These are phyloP conservation scores for Iris macrosiphon DNA, from an alignment of 106 monocot genomes.

Conservation along the genomic window DNA sequence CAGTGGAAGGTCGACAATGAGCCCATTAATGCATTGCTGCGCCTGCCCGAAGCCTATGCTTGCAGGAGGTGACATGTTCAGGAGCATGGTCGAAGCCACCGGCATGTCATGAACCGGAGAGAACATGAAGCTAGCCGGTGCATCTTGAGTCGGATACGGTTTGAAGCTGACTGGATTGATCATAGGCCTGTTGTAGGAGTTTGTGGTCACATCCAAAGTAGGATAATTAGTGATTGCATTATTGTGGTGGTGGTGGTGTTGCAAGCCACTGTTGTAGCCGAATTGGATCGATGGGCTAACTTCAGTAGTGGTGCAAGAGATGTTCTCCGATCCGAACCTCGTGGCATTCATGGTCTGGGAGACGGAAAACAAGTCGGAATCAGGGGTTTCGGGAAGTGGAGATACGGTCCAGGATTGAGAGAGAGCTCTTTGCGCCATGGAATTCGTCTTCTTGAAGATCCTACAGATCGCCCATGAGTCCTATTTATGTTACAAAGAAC, in stretches of 20 bases:
- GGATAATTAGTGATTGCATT: slow-evolving; percentile 4
- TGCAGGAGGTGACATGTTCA: slow-evolving; percentile 22
- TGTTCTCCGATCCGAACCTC: slow-evolving; percentile 12
- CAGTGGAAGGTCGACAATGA: slow-evolving; percentile 18
- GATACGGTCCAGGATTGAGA: slow-evolving; percentile 48
- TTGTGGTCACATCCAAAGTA: slow-evolving; percentile 8
- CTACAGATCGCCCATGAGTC: slow-evolving; percentile 68
- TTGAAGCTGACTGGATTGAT: slow-evolving; percentile 13
- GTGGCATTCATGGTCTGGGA: slow-evolving; percentile 11
- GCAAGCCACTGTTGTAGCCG: slow-evolving; percentile 15
- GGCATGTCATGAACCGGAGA: slow-evolving; percentile 3
- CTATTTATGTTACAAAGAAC: slow-evolving; percentile 11
- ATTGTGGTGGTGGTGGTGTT: slow-evolving; percentile 16
- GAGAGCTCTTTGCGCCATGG: slow-evolving; percentile 37
- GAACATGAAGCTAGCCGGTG: slow-evolving; percentile 15
- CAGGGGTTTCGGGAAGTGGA: slow-evolving; percentile 7
- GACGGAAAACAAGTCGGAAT: slow-evolving; percentile 14
- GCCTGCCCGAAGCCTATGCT: slow-evolving; percentile 21
- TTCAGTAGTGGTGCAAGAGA: slow-evolving; percentile 19
- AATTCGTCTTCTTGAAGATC: slow-evolving; percentile 55
- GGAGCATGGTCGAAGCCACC: slow-evolving; percentile 16
- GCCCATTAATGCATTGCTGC: slow-evolving; percentile 25
- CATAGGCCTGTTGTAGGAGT: slow-evolving; percentile 10
- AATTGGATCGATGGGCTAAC: slow-evolving; percentile 7
- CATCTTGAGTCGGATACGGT: slow-evolving; percentile 15